Base-by-base conservation (phyloP, 306 rosid genomes). In the Quercus bicolor region DNA sequence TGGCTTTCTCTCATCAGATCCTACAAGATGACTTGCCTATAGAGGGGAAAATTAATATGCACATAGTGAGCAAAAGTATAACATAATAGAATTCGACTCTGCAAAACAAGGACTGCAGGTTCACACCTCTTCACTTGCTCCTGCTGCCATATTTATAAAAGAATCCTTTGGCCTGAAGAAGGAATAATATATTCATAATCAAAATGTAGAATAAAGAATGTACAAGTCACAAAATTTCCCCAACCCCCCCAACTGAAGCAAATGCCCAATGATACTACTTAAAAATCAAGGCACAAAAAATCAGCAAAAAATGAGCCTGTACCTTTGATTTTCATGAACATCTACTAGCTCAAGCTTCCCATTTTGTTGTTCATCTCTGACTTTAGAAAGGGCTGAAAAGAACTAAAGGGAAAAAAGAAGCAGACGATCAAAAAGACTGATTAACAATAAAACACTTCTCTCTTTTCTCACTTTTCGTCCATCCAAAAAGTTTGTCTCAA, bases 81-180 rank as follows among this genome's bases (percentile, higher is more conserved):
- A 33, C 5, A 70, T 13, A 52, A 52, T 15, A 66, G 69, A 72
- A 70, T 31, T 13, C 4, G 5, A 74, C 37, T 26, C 53, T 45
- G 23, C 52, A 80, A 80, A 82, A 57, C 60, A 72, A 70, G 82
- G 53, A 65, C 31, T 37, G 56, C 59, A 66, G 54, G 59, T 84
- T 40, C 62, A 26, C 68, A 96, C 99, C 95, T 96, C 99, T 65
- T 96, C 99, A 84, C 85, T 96, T 78, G 98, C 99, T 84, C 98
- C 99, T 28, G 97, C 98, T 74, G 99, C 86, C 83, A 96, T 96
- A 85, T 91, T 82, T 78, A 96, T 74, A 53, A 96, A 93, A 73
- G 97, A 85, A 18, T 94, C 97, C 82, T 89, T 96, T 54, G 97
- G 87, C 86, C 99, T 95, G 89, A 21, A 84, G 74, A 56, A 79